A percentile compares a stretch with the other conserved stretches of the same genome.
Evolutionary conservation across 78 protist genomes (phyloP).

Genomic region (Creolimax fragrantissima): DNA sequence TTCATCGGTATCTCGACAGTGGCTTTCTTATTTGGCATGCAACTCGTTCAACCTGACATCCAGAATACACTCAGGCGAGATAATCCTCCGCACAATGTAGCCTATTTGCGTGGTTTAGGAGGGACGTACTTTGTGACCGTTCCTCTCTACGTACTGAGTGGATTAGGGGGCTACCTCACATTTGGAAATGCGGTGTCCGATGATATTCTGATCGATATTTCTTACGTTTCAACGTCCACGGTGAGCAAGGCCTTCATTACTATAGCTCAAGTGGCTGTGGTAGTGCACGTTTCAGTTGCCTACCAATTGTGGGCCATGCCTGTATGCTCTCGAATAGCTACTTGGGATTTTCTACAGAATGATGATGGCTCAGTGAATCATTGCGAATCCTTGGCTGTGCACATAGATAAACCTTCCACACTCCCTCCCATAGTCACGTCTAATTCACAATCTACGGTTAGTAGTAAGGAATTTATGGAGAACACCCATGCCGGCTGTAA

Average conservation of each 20-base stretch:
- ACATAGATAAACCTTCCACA: not conserved
- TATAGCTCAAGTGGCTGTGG: constrained; percentile 15
- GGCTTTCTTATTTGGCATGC: constrained; percentile 23
- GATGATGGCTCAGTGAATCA: too few relatives aligned
- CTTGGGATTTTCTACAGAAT: not conserved
- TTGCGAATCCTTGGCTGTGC: too few relatives aligned
- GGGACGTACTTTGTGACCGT: not conserved
- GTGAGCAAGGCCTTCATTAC: not conserved
- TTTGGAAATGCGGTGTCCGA: not conserved
- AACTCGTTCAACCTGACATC: constrained; percentile 9
- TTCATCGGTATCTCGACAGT: constrained; percentile 18
- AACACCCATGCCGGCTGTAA: not conserved
- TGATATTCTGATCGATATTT: not conserved
- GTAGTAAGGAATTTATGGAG: not conserved
- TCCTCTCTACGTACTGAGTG: not conserved
- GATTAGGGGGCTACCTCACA: not conserved
- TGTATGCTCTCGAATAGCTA: not conserved
- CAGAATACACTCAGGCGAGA: not conserved
- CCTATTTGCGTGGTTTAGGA: not conserved
- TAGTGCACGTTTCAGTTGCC: not conserved
- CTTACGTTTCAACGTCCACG: not conserved
- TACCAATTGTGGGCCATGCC: constrained; percentile 32
- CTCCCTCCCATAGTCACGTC: not conserved
- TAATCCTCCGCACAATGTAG: not conserved
- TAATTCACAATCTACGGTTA: not conserved